Percentiles rank a stretch among this genome's conserved stretches.
Conservation (phyloP, 345 rosid species). For the Acer saccharum region DNA sequence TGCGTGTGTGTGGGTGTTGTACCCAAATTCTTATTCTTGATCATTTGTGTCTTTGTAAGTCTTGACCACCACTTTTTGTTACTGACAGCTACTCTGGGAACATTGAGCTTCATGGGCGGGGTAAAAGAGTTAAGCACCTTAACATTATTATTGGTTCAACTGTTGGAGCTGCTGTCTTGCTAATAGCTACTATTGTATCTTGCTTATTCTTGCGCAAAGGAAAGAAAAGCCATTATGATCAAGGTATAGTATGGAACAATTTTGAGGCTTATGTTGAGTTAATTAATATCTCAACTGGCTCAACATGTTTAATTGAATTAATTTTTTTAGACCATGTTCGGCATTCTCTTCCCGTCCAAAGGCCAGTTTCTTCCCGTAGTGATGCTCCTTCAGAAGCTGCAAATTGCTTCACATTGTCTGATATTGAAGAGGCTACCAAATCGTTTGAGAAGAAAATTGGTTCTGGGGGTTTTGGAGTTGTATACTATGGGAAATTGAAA, state of each 20-base stretch:
- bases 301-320: conserved; percentile 19
- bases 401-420: conserved; percentile 72
- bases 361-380: conserved; percentile 54
- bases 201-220: conserved; percentile 57
- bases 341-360: conserved; percentile 53
- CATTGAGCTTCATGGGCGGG: conserved; percentile 48
- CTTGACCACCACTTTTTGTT: background rate
- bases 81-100: conserved; percentile 73
- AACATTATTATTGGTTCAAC: conserved; percentile 60
- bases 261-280: conserved; percentile 14
- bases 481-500: conserved; percentile 76
- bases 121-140: conserved; percentile 47
- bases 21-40: background rate
- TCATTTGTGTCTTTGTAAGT: background rate
- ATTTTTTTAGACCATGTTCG: conserved; percentile 40
- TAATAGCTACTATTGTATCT: conserved; percentile 58
- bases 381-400: conserved; percentile 78
- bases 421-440: conserved; percentile 82
- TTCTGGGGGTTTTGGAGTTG: conserved; percentile 97
- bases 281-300: conserved; percentile 4
- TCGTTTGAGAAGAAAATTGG: conserved; percentile 85
- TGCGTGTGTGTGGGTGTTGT: background rate
- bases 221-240: conserved; percentile 44
- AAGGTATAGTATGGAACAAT: conserved; percentile 37
- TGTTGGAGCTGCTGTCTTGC: conserved; percentile 74